Percentiles rank a stretch among this genome's conserved stretches.
Evolutionary conservation across 306 rosid genomes (phyloP).

Genomic region (Medicago arabica): DNA sequence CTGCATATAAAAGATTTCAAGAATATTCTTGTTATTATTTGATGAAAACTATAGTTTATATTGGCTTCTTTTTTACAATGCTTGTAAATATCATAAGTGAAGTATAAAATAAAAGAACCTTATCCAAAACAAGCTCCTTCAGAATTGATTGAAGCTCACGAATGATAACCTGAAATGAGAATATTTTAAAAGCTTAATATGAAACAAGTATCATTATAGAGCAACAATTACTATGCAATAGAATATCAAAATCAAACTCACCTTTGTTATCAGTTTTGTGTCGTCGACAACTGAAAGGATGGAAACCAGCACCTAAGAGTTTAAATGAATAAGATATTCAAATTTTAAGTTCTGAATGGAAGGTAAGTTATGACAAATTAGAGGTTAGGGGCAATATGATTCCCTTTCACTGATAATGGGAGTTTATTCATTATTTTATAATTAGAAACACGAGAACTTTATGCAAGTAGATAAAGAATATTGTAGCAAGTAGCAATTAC

Average conservation of each 20-base stretch:
- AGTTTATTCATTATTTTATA: not conserved
- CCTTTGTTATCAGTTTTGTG: slow-evolving; percentile 89
- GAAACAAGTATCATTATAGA: slow-evolving; percentile 17
- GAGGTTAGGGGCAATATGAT: slow-evolving; percentile 4
- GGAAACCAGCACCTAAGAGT: slow-evolving; percentile 79
- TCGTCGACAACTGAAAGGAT: slow-evolving; percentile 87
- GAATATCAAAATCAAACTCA: slow-evolving; percentile 43
- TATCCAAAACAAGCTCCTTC: slow-evolving; percentile 78
- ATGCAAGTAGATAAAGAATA: slow-evolving; percentile 18
- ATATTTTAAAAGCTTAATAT: slow-evolving; percentile 37
- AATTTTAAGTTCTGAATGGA: slow-evolving; percentile 26
- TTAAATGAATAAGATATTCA: slow-evolving; percentile 19
- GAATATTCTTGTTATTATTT: slow-evolving; percentile 1
- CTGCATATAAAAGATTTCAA: slow-evolving; percentile 15
- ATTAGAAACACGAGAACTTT: not conserved
- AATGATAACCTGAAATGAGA: slow-evolving; percentile 67
- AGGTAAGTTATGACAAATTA: slow-evolving; percentile 13
- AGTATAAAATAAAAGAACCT: slow-evolving; percentile 59
- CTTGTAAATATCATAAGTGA: slow-evolving; percentile 7
- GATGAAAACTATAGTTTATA: slow-evolving; percentile 24
- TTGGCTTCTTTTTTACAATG: slow-evolving; percentile 23
- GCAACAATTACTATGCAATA: slow-evolving; percentile 28
- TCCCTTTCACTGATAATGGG: slow-evolving; percentile 12
- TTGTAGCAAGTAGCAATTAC: slow-evolving; percentile 21
- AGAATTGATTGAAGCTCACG: slow-evolving; percentile 68